Evolutionary conservation across 2,329 filamentous ascomycete genomes (phyloP), one percentile per base, ranked within the genome.

Genomic region (Aspergillus aculeatinus): DNA sequence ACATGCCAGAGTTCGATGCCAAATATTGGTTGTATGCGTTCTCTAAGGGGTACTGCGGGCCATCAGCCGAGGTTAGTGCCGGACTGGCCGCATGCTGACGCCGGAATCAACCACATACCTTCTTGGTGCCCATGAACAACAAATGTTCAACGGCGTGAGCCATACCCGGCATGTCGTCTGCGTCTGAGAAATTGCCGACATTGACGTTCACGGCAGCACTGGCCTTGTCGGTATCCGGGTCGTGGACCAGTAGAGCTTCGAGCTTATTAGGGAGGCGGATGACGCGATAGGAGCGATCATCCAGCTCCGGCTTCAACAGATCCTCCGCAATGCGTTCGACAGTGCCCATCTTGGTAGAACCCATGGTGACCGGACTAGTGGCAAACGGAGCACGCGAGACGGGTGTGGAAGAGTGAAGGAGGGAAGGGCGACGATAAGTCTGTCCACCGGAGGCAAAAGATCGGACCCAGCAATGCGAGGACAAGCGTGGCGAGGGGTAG

Each of bases 111-210:
- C 29, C 33, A 65, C 75, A 64, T 75, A 88, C 87, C 82, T 98
- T 99, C 77, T 96, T 89, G 7, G 95, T 99, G 53, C 95, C 95
- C 95, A 99, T 98, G 80, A 99, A 99, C 25, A 99, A 81, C 65
- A 97, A 80, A 83, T 97, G 94, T 81, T 98, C 94, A 57, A 98
- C 92, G 6, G 92, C 93, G 80, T 98, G 95, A 55, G 94, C 94
- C 86, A 96, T 93, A 61, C 95, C 92, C 14, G 92, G 93, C 86
- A 98, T 92, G 68, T 92, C 90, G 65, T 89, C 86, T 65, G 90
- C 87, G 72, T 99, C 95, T 72, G 91, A 96, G 80, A 97, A 97
- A 77, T 91, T 96, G 63, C 95, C 95, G 39, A 97, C 94, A 75
- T 96, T 93, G 72, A 98, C 93, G 74, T 98, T 95, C 72, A 98